Conservation (phyloP, 192 early-diverging fungal species). For the Thamnidium elegans region DNA sequence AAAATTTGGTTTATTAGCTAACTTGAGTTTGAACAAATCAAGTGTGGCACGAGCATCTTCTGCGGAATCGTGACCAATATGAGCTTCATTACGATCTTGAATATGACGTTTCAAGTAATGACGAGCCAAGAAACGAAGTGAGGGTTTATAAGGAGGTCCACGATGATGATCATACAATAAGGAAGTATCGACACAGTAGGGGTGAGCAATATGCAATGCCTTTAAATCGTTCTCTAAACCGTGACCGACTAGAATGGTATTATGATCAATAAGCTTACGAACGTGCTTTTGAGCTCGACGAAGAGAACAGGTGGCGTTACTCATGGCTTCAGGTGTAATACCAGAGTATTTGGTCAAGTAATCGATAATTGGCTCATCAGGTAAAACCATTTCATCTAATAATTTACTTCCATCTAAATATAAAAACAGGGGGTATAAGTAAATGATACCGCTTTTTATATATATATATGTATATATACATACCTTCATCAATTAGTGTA, state of each 20-base stretch:
- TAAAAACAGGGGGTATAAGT: not conserved
- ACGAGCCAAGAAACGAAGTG: slow-evolving; percentile 51
- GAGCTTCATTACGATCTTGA: slow-evolving; percentile 39
- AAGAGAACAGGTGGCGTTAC: slow-evolving; percentile 37
- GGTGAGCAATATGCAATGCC: slow-evolving; percentile 57
- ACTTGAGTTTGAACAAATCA: slow-evolving; percentile 60
- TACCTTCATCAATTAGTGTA: slow-evolving; percentile 43
- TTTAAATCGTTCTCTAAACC: slow-evolving; percentile 68
- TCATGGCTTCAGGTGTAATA: slow-evolving; percentile 48
- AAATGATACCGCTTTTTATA: not conserved
- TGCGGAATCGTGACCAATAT: slow-evolving; percentile 62
- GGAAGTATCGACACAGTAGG: slow-evolving; percentile 64
- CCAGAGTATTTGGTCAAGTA: slow-evolving; percentile 58
- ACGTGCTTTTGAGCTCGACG: slow-evolving; percentile 48
- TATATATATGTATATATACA: not conserved
- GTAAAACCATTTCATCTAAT: slow-evolving; percentile 51
- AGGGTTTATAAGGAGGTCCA: slow-evolving; percentile 51
- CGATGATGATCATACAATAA: slow-evolving; percentile 51
- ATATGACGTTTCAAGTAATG: slow-evolving; percentile 53
- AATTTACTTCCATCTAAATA: slow-evolving; percentile 31
- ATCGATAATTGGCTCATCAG: slow-evolving; percentile 49
- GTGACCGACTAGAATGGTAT: slow-evolving; percentile 54
- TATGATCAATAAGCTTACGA: slow-evolving; percentile 38
- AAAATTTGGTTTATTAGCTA: slow-evolving; percentile 38
- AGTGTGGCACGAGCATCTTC: slow-evolving; percentile 68